Evolutionary conservation across 352 stramenopile species (phyloP).

Genomic region (Aphanomyces stellatus): DNA sequence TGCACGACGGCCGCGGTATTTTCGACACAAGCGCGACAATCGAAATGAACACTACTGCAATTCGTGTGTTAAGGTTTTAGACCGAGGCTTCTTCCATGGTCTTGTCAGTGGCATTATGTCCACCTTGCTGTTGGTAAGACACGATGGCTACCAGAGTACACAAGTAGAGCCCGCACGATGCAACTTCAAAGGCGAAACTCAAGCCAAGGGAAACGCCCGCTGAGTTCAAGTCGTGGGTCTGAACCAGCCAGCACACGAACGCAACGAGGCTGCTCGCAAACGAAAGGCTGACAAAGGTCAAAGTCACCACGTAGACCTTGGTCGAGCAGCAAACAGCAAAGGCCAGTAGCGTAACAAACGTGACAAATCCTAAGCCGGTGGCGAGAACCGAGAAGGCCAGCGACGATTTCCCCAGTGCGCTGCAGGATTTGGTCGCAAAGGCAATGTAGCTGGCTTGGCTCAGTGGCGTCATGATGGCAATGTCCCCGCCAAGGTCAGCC

Average conservation of each 20-base stretch:
- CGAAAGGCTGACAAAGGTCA: not conserved
- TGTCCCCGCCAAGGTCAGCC: not conserved
- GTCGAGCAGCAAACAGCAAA: constrained; percentile 6
- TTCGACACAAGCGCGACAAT: no score
- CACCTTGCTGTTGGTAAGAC: not conserved
- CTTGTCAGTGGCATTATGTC: not conserved
- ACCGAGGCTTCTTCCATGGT: not conserved
- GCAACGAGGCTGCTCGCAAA: not conserved
- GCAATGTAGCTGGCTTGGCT: not conserved
- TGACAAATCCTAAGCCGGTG: not conserved
- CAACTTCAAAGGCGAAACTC: constrained; percentile 9
- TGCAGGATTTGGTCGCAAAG: constrained; percentile 5
- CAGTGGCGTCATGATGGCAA: not conserved
- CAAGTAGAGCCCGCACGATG: not conserved
- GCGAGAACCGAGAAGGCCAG: not conserved
- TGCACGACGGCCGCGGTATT: no score
- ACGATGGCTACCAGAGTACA: not conserved
- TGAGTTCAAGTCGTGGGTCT: not conserved
- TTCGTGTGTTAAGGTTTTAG: not conserved
- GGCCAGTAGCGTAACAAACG: not conserved
- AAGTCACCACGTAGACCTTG: not conserved
- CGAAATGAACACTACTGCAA: not conserved
- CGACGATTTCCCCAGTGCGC: not conserved
- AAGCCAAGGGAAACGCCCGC: not conserved
- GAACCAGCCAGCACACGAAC: not conserved